Base-by-base conservation (phyloP, 768 basidiomycete species). In the Phlebiopsis flavidoalba region DNA sequence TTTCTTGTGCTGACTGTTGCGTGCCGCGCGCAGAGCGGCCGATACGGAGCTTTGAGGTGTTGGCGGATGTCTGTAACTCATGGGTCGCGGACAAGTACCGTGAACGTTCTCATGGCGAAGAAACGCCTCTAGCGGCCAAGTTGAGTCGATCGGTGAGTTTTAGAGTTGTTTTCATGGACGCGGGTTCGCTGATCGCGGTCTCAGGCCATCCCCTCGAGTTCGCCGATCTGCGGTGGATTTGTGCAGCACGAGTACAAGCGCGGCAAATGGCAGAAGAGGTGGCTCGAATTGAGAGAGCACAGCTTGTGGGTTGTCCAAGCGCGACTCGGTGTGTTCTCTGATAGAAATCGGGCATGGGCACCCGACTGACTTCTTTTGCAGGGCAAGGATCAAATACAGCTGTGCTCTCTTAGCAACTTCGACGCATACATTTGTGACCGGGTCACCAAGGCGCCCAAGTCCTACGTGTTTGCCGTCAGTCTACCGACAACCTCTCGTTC, bases 231-330 rank as follows among this genome's bases (percentile, higher is more conserved):
- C 63, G 75, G 80, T 45, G 80, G 88, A 6, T 94, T 86, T 67
- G 85, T 98, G 24, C 91, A 98, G 71, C 91, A 87, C 83, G 93
- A 96, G 76, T 79, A 78, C 49, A 98, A 96, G 75, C 84, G 88
- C 61, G 94, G 94, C 37, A 97, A 97, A 73, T 99, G 96, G 97
- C 88, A 79, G 59, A 98, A 98, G 74, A 83, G 93, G 36, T 95
- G 88, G 85, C 78, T 99, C 69, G 85, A 88, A 67, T 81, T 97
- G 24, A 81, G 91, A 52, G 93, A 95, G 67, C 92, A 95, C 64
- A 83, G 84, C 61, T 69, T 98, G 57, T 96, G 87, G 82, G 26
- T 70, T 96, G 40, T 88, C 92, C 33, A 98, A 98, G 74, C 88
- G 91, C 17, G 93, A 97, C 58, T 88, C 84, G 70, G 94, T 95